phyloP scores from a whole-genome alignment of 2,329 filamentous ascomycete genomes.

The Diplocarpon rosae region DNA sequence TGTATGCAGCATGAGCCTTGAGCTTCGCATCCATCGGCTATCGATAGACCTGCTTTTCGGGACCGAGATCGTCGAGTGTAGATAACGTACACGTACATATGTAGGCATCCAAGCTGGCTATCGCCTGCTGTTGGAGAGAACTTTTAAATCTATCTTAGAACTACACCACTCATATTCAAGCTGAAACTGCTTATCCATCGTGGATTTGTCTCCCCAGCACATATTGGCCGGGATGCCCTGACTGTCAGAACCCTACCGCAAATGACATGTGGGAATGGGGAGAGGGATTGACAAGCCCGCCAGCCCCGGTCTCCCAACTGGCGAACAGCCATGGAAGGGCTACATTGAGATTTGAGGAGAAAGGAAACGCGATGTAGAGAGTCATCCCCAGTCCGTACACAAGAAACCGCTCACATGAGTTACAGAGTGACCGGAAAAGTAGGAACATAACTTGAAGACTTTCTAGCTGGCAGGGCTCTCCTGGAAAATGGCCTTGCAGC shows the following conservation, averaged over 20 bases:
- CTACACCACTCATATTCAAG: no score
- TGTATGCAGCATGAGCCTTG: no score
- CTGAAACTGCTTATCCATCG: no score
- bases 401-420: background rate
- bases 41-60: no score
- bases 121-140: no score
- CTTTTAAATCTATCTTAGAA: no score
- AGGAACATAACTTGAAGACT: conserved; percentile 51
- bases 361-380: conserved; percentile 37
- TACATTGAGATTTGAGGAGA: conserved; percentile 38
- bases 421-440: conserved; percentile 50
- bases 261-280: conserved; percentile 38
- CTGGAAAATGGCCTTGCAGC: conserved; percentile 55
- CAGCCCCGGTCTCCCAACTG: conserved; percentile 31
- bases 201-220: background rate
- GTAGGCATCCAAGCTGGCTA: no score
- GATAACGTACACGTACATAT: no score
- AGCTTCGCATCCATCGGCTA: no score
- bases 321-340: conserved; percentile 29
- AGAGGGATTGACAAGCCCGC: conserved; percentile 32
- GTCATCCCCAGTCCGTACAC: background rate
- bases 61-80: no score
- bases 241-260: conserved; percentile 19
- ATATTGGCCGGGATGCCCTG: conserved; percentile 28
- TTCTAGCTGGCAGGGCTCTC: conserved; percentile 47